Conservation (phyloP, 441 rosid genomes). For the Populus hybrid region DNA sequence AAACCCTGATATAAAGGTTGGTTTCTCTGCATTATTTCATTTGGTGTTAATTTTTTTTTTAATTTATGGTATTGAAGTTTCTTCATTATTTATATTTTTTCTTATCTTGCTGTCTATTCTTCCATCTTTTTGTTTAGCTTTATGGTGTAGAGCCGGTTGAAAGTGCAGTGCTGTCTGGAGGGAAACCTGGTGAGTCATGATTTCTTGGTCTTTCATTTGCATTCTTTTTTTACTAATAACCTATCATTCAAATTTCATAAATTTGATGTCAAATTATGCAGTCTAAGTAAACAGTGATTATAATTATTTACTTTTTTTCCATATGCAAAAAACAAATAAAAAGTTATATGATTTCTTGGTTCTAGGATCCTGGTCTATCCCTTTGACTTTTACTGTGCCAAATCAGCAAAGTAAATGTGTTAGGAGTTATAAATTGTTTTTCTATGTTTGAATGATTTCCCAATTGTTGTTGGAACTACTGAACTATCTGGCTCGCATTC, state of each 20-base stretch:
- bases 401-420: neutral
- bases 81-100: neutral
- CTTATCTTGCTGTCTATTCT: constrained; percentile 2
- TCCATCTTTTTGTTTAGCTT: constrained; percentile 30
- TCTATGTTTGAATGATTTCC: neutral
- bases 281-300: neutral
- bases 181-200: constrained; percentile 49
- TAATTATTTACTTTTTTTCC: neutral
- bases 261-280: neutral
- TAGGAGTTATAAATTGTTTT: neutral
- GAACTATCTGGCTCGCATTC: neutral
- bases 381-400: neutral
- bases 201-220: neutral
- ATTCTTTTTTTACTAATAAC: neutral
- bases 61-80: neutral
- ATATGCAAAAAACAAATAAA: neutral
- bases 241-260: neutral
- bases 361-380: neutral
- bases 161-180: constrained; percentile 61
- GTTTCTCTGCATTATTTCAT: constrained; percentile 6
- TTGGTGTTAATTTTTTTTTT: neutral
- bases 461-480: neutral
- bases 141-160: constrained; percentile 60
- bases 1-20: constrained; percentile 58
- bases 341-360: neutral